Conservation (phyloP, 352 stramenopile genomes). For the Phytophthora boehmeriae region DNA sequence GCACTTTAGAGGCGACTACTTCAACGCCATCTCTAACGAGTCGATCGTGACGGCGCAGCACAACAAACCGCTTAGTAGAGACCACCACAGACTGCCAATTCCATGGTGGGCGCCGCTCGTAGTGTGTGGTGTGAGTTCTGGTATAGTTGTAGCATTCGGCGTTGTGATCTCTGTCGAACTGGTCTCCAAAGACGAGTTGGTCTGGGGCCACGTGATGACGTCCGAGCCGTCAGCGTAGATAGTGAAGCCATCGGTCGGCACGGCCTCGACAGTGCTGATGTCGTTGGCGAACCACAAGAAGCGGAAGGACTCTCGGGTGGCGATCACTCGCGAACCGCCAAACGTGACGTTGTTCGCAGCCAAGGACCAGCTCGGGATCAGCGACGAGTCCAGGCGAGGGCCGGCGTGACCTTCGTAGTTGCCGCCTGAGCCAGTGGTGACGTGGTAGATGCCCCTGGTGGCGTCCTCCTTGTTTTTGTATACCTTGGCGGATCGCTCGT, state of each 20-base stretch:
- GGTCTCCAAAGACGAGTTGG: slow-evolving; percentile 16
- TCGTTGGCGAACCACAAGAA: slow-evolving; percentile 58
- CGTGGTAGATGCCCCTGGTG: slow-evolving; percentile 47
- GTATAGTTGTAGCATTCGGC: too few species aligned
- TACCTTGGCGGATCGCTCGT: slow-evolving; percentile 55
- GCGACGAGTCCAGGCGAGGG: slow-evolving; percentile 30
- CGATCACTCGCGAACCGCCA: slow-evolving; percentile 50
- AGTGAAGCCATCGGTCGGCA: slow-evolving; percentile 56
- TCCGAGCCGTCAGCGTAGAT: slow-evolving; percentile 48
- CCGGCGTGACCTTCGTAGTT: slow-evolving; percentile 60
- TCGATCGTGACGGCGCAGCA: background rate
- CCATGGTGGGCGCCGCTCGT: too few species aligned
- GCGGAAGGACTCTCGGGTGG: slow-evolving; percentile 48
- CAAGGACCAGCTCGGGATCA: slow-evolving; percentile 49
- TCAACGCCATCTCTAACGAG: background rate
- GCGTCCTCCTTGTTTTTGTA: slow-evolving; percentile 54
- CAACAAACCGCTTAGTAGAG: slow-evolving; percentile 15
- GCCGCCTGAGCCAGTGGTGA: slow-evolving; percentile 51
- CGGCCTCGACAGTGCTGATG: slow-evolving; percentile 31
- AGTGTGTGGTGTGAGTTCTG: too few species aligned
- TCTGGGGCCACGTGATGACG: slow-evolving; percentile 40
- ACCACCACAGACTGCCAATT: slow-evolving; percentile 5
- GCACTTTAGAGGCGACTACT: background rate
- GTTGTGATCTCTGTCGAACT: background rate
- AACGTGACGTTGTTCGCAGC: slow-evolving; percentile 48